Percentiles rank a stretch among this genome's conserved stretches.
Evolutionary conservation across 768 basidiomycete species (phyloP).

Genomic region (Mycena floridula): DNA sequence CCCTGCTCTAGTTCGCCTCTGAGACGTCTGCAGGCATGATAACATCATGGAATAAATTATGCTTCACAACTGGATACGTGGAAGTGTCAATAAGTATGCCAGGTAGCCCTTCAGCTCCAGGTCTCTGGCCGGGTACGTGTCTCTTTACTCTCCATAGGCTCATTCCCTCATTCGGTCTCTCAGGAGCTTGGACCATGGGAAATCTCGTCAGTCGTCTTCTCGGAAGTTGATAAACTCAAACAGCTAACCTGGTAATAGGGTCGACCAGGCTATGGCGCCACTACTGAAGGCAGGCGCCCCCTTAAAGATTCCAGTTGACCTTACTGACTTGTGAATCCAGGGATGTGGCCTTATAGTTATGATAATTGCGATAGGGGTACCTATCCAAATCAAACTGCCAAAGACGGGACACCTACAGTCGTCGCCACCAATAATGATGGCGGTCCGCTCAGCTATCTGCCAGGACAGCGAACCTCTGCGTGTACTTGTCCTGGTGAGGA

Average conservation of each 20-base stretch:
- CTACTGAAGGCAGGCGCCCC: conserved; percentile 91
- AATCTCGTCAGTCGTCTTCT: conserved; percentile 50
- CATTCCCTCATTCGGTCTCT: conserved; percentile 6
- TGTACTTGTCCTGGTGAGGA: conserved; percentile 85
- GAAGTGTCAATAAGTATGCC: conserved; percentile 82
- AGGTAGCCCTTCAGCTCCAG: conserved; percentile 51
- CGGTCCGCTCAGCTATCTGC: conserved; percentile 65
- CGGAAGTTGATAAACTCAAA: no score
- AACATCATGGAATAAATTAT: conserved; percentile 91
- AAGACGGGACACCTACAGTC: conserved; percentile 51
- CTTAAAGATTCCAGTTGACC: no score
- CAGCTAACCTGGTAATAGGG: conserved; percentile 40
- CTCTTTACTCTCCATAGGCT: conserved; percentile 3
- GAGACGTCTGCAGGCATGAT: conserved; percentile 48
- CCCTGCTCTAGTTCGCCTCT: conserved; percentile 20
- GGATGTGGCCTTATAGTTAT: conserved; percentile 82
- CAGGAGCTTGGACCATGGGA: conserved; percentile 73
- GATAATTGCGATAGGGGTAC: conserved; percentile 84
- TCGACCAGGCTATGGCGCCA: conserved; percentile 84
- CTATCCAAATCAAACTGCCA: conserved; percentile 69
- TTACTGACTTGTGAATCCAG: no score
- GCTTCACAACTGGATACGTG: conserved; percentile 89
- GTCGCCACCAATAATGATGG: conserved; percentile 43
- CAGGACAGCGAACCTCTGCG: conserved; percentile 81
- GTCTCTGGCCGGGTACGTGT: conserved; percentile 76